phyloP scores from a whole-genome alignment of 106 monocot species.

The Alisma plantagoaquatica region DNA sequence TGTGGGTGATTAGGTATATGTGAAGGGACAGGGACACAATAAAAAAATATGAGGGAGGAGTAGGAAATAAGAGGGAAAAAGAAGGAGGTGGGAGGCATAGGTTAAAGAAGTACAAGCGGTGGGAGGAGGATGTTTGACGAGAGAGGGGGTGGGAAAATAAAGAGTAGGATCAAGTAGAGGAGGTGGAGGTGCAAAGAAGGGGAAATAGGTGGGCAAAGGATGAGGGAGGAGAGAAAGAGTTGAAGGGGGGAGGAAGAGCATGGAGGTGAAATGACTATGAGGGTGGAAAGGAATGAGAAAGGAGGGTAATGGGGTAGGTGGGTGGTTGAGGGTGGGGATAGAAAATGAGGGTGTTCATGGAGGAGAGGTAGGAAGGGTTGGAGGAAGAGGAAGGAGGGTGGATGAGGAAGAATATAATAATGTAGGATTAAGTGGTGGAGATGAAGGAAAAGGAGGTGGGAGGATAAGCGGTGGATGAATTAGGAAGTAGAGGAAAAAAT shows the following conservation, averaged over 20 bases:
- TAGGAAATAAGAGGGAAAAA: background rate
- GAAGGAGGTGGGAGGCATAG: background rate
- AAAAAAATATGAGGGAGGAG: background rate
- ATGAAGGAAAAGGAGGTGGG: background rate
- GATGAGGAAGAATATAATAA: background rate
- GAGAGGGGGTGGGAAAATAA: background rate
- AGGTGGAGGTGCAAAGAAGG: constrained; percentile 1
- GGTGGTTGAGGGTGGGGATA: background rate
- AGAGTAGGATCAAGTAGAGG: background rate
- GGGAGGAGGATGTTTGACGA: background rate
- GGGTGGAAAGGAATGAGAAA: background rate
- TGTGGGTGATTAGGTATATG: background rate
- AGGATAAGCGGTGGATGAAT: background rate
- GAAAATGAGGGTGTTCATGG: background rate
- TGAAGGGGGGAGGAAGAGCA: constrained; percentile 2
- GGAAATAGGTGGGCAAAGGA: too few species aligned
- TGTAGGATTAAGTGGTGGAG: background rate
- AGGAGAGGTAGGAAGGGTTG: background rate
- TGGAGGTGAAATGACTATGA: background rate
- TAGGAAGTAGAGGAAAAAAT: background rate
- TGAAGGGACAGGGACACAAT: background rate
- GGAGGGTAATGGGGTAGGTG: background rate
- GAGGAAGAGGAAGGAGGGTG: background rate
- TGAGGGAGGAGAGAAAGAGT: too few species aligned
- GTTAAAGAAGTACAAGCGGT: background rate